These are phyloP conservation scores for Ensete glaucum DNA, from an alignment of 176 grass and related monocot genomes.

Conservation along the genomic window DNA sequence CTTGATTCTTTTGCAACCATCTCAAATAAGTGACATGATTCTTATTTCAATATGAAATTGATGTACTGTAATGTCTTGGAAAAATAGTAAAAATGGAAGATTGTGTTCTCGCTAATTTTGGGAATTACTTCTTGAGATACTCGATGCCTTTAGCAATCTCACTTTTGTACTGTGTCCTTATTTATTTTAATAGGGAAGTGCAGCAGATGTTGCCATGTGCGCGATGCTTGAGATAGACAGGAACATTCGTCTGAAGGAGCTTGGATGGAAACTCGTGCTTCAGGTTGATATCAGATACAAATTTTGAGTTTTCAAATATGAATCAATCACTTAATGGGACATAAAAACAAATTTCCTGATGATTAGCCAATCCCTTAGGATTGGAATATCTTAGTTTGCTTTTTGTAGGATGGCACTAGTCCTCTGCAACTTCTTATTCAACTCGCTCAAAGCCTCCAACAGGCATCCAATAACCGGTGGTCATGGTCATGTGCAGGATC, in stretches of 20 bases:
- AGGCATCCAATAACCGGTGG: no score
- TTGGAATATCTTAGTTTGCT: no score
- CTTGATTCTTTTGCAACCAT: no score
- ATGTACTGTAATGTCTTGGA: not conserved
- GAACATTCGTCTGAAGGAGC: slow-evolving; percentile 63
- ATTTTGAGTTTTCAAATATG: slow-evolving; percentile 2
- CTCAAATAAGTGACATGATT: no score
- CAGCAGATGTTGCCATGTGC: slow-evolving; percentile 98
- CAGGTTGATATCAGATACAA: slow-evolving; percentile 42
- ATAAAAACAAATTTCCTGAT: no score
- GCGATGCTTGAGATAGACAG: slow-evolving; percentile 90
- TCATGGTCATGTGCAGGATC: no score
- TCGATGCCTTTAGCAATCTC: not conserved
- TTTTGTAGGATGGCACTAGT: no score
- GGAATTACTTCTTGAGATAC: no score
- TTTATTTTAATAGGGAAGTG: slow-evolving; percentile 58
- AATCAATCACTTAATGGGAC: not conserved
- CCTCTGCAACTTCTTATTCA: no score
- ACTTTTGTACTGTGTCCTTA: not conserved
- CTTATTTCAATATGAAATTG: no score
- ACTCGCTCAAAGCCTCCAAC: no score
- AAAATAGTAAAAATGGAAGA: not conserved
- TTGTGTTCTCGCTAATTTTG: not conserved
- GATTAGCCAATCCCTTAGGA: no score
- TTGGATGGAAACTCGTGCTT: slow-evolving; percentile 81